Conservation (phyloP, 2,329 filamentous ascomycete species). For the Chaetomiaceae sp. region DNA sequence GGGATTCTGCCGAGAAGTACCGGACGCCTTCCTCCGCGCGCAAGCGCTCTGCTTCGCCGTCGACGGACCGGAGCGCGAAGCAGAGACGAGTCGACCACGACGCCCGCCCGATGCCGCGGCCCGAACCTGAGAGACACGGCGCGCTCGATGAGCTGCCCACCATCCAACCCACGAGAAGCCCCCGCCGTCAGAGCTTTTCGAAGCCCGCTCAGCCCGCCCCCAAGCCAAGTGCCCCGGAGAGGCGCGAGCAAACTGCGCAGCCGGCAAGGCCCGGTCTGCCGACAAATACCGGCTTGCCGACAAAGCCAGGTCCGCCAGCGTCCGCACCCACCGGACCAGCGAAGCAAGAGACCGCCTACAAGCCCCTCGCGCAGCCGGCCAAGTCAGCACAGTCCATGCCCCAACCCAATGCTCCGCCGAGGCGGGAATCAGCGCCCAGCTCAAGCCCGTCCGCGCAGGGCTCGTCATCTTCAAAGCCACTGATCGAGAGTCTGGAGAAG, state of each 20-base stretch:
- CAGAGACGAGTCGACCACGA: slow-evolving; percentile 1
- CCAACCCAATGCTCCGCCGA: background rate
- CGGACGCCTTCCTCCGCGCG: background rate
- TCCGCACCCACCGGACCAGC: no score
- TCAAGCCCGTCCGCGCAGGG: background rate
- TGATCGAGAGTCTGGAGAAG: slow-evolving; percentile 9
- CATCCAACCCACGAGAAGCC: slow-evolving; percentile 7
- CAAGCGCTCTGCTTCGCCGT: slow-evolving; percentile 20
- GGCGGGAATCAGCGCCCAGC: background rate
- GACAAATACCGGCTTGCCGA: no score
- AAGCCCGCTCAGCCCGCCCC: background rate
- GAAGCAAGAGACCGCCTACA: no score
- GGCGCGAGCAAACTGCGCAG: background rate
- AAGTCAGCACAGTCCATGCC: background rate
- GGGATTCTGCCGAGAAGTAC: background rate
- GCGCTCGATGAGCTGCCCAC: slow-evolving; percentile 1
- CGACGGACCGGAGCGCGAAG: slow-evolving; percentile 1
- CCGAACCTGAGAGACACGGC: background rate
- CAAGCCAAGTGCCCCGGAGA: background rate
- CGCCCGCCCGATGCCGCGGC: background rate
- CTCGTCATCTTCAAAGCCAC: background rate
- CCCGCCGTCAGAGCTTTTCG: background rate
- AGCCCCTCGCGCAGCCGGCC: background rate
- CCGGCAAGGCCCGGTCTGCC: no score
- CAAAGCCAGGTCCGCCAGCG: no score